Base-by-base conservation (phyloP, 768 basidiomycete species). In the Sutorius australiensis region DNA sequence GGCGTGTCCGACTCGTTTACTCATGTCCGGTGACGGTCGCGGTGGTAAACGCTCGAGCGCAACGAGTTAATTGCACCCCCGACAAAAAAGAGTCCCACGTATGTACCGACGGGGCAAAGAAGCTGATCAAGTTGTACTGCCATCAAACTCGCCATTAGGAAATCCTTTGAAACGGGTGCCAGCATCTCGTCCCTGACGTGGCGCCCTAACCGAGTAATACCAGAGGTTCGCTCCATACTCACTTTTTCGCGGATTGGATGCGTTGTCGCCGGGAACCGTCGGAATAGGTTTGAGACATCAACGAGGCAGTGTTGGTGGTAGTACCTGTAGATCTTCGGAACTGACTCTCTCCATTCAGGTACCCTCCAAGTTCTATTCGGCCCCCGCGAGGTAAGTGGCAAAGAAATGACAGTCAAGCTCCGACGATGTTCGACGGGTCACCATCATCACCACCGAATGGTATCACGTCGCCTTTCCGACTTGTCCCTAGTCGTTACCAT, bases 91-190 rank as follows among this genome's bases (percentile, higher is more conserved):
- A 67, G 68, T 70, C 68, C 68, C 68, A 69, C 68, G 68, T 64
- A 69, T 71, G 68, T 69, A 69, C 69, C 53, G 57, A 50, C 61
- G 63, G 67, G 68, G 67, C 57, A 63, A 68, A 53, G 66, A 70
- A 70, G 64, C 64, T 66, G 64, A 70, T 64, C 62, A 56, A 33
- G 56, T 43, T 30, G 58, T 61, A 62, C 60, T 53, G 62, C 57
- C 69, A 68, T 68, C 67, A 68, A 59, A 58, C 64, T 4, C 44
- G 59, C 54, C 39, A 48, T 54, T 62, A 51, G 64, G 65, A 48
- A 61, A 61, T 24, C 14, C 28, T 56, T 56, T 34, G 51, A 30
- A 50, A 61, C 61, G 19, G 51, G 59, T 36, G 46, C 10, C 37
- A 38, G 24, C 62, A 50, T 17, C 5, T 4, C 12, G 50, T 53